Percentiles rank a stretch among this genome's conserved stretches.
These are phyloP conservation scores for Trichosporon faecale DNA, from an alignment of 1,284 basidiomycete species.

Conservation along the genomic window DNA sequence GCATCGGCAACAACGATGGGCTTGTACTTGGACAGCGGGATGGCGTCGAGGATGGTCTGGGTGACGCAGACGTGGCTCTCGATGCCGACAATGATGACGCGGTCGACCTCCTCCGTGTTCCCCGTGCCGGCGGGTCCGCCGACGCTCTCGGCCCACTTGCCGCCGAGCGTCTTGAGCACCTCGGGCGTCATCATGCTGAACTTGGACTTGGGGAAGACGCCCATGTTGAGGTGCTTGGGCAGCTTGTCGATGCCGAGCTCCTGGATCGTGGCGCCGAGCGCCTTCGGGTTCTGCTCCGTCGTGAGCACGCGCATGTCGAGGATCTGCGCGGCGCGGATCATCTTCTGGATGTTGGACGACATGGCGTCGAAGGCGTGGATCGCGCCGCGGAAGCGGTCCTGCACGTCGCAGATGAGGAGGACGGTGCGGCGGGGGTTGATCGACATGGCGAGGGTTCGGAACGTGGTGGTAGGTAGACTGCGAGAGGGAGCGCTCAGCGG, in stretches of 20 bases:
- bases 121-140: neutral
- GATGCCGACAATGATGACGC: conserved; percentile 77
- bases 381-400: conserved; percentile 63
- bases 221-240: conserved; percentile 53
- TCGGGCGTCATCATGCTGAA: conserved; percentile 81
- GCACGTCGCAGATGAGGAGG: conserved; percentile 76
- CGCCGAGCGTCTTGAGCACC: conserved; percentile 58
- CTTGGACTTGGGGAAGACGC: conserved; percentile 64
- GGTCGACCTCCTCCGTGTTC: conserved; percentile 51
- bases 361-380: conserved; percentile 71
- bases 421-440: conserved; percentile 54
- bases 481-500: neutral
- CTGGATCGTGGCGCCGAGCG: conserved; percentile 67
- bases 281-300: conserved; percentile 80
- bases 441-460: conserved; percentile 16
- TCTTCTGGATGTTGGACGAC: conserved; percentile 65
- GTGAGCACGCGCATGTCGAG: conserved; percentile 24
- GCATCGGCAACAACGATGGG: conserved; percentile 73
- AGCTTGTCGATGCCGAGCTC: conserved; percentile 56
- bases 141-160: conserved; percentile 13
- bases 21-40: conserved; percentile 21
- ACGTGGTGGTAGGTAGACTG: neutral
- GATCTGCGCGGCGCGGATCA: conserved; percentile 64
- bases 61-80: conserved; percentile 89
- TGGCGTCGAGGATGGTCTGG: conserved; percentile 66